Conservation (phyloP, 1,139 yeast species). For the Magnusiomyces tetraspermus region DNA sequence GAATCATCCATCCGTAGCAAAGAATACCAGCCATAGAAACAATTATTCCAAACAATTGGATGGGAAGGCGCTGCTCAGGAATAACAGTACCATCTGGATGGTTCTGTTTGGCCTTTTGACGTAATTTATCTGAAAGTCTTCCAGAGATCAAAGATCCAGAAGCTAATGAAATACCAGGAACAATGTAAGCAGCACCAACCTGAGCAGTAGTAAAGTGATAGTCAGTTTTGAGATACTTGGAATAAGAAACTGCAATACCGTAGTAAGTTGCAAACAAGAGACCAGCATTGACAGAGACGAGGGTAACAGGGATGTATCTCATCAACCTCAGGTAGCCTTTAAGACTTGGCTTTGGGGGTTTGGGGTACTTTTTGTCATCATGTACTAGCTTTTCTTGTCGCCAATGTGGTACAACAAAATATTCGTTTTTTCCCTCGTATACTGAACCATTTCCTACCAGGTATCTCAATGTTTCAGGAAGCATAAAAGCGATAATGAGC, state of each 20-base stretch:
- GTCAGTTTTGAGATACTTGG: slow-evolving; percentile 34
- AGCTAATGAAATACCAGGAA: slow-evolving; percentile 46
- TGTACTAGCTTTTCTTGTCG: slow-evolving; percentile 30
- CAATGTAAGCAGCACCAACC: slow-evolving; percentile 42
- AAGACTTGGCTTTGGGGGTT: slow-evolving; percentile 43
- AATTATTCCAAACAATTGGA: slow-evolving; percentile 41
- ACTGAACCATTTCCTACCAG: slow-evolving; percentile 46
- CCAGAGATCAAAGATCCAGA: slow-evolving; percentile 47
- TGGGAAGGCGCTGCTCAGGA: slow-evolving; percentile 42
- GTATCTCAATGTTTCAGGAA: slow-evolving; percentile 68
- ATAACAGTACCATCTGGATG: slow-evolving; percentile 28
- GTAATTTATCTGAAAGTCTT: slow-evolving; percentile 38
- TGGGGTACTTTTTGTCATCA: slow-evolving; percentile 31
- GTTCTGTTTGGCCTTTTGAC: slow-evolving; percentile 27
- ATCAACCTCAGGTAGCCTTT: slow-evolving; percentile 35
- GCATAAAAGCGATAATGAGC: slow-evolving; percentile 41
- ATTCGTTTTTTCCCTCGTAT: slow-evolving; percentile 18
- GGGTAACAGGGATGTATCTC: slow-evolving; percentile 38
- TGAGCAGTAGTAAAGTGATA: slow-evolving; percentile 36
- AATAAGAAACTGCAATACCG: slow-evolving; percentile 44
- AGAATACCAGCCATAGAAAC: slow-evolving; percentile 41
- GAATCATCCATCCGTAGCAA: slow-evolving; percentile 49
- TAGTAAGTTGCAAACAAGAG: slow-evolving; percentile 48
- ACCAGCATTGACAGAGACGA: slow-evolving; percentile 44
- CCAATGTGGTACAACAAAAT: slow-evolving; percentile 29